Base-by-base conservation (phyloP, 2,329 filamentous ascomycete species). In the Colletotrichum eleusines region DNA sequence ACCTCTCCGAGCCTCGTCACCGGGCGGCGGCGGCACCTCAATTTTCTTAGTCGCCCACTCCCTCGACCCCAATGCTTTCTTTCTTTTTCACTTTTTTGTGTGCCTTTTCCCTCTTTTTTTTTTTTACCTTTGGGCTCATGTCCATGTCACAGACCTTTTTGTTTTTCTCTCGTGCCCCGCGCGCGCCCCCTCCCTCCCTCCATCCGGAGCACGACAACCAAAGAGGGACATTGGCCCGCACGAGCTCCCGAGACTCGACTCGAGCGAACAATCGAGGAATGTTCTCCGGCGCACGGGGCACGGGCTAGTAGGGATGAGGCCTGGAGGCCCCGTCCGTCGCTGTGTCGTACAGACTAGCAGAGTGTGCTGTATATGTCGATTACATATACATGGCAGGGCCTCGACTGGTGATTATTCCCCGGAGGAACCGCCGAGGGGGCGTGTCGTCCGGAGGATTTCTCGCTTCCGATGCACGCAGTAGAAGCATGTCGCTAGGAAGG, bases 241-340 rank as follows among this genome's bases (percentile, higher is more conserved):
- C 26, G 64, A 63, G 68, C 64, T 71, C 68, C 64, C n/a, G n/a
- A n/a, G 58, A 68, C n/a, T n/a, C n/a, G 68, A 60, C 33, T 54
- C 53, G 31, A 63, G 7, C 33, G 51, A 71, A 71, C 68, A 31
- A 71, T 68, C 51, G 58, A 71, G 68, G 68, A 71, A 71, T 71
- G 40, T 68, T 68, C 64, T 68, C 68, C 68, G 68, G 58, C 46
- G 68, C 68, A 68, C 64, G 68, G 68, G 31, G 51, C 68, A 71
- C n/a, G 55, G 53, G 23, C 68, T 71, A 71, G 68, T 71, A 71
- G 59, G 68, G 68, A 71, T 71, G 58, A 16, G 42, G 68, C 68
- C 58, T 68, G 68, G 28, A 68, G 12, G 7, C 31, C 42, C n/a
- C 42, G 20, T n/a, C 35, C 50, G 23, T 31, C 23, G 31, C 28